Evolutionary conservation across 495 filamentous ascomycete genomes (phyloP), one percentile per base, ranked within the genome.

Genomic region (Trichocladium antarcticum): DNA sequence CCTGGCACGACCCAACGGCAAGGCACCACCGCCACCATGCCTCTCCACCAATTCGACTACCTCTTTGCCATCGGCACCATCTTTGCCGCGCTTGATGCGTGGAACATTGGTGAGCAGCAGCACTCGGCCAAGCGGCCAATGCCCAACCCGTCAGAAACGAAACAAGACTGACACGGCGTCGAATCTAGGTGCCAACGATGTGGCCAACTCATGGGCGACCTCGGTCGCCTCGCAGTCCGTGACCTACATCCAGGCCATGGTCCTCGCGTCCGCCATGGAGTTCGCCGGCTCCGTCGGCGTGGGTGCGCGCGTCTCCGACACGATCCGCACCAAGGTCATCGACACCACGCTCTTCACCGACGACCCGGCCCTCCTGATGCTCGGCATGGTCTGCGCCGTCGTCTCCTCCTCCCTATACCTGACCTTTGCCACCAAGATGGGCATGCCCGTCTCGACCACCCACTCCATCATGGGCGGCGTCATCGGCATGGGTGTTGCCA

Each of bases 31-130:
- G 42, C 17, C 54, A 53, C 47, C 42, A 63, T 63, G 62, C 34
- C 47, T 41, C 71, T 82, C 45, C 68, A 74, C 45, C 61, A 83
- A 56, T 80, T 77, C 57, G 75, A 78, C 64, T 85, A 84, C 55
- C 71, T 88, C 57, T 85, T 88, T 54, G 84, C 76, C 60, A 79
- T 88, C 48, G 82, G 79, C 71, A 84, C 80, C 46, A 67, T 87
- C 57, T 88, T 88, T 72, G 82, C 83, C 63, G 74, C 80, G 62
- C 72, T 84, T 38, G 82, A 84, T 71, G 81, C 81, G 48, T 84
- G 66, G 72, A 84, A 83, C 69, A 83, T 81, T 66, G 67, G 73
- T 69, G 58, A 45, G 51, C 32, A n/a, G 6, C 1, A 19, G 3
- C 27, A 5, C 36, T 2, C 12, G 36, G 3, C n/a, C 2, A 37